Evolutionary conservation across 805 yeast genomes (phyloP), one percentile per base, ranked within the genome.

Genomic region (Wickerhamomyces rabaulensis): DNA sequence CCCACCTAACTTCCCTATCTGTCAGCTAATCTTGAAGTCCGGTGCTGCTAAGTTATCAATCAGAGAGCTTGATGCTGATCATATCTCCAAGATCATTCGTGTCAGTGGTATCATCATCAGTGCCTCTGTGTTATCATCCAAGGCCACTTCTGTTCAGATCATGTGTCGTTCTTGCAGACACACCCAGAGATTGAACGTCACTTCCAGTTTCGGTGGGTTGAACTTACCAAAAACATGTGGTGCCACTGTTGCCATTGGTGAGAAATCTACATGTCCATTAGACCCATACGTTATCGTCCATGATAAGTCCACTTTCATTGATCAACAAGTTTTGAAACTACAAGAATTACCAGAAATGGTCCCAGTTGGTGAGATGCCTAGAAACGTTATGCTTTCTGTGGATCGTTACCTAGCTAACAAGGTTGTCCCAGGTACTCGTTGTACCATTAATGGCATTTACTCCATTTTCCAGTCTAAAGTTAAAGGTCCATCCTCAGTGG

Each of bases 261-360:
- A 69, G 49, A 73, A 65, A 52, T 74, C 72, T 20, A 70, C 73
- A 50, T 94, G 99, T 70, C 96, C 96, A 1, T 79, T 83, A 13
- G 96, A 92, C 57, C 99, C 99, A 3, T 94, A 90, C 59, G 78
- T 87, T 33, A 87, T 94, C 50, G 90, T 88, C 26, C 99, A 94
- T 67, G 98, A 94, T 63, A 87, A 88, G 61, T 89, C 97, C 2
- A 72, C 79, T n/a, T 94, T 91, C 65, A 84, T 94, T 45, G 98
- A 94, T 67, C 98, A 95, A 64, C 99, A 94, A 67, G 82, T 85
- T 26, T 75, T 94, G 59, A 94, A 94, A 65, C 74, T 94, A 47
- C 99, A 94, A 66, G 99, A 94, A 64, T 76, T 94, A n/a, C 97
- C 98, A 12, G 99, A 94, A 64, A 87, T 87, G 84, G 97, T 94